These are phyloP conservation scores for Panaeolus cyanescens DNA, from an alignment of 768 basidiomycete species.

Conservation along the genomic window DNA sequence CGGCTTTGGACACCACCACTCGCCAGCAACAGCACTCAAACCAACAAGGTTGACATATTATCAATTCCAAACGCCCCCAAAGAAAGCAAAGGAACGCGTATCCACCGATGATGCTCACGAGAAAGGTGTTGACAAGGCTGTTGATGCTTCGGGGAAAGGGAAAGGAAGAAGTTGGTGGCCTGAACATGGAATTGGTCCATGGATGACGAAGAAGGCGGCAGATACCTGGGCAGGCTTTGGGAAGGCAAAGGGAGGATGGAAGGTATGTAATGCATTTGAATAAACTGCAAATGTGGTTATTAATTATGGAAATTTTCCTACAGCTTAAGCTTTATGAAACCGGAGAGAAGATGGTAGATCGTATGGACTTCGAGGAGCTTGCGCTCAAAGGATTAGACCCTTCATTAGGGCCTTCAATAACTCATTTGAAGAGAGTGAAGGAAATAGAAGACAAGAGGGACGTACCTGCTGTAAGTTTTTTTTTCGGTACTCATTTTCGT, in stretches of 20 bases:
- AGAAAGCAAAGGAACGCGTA: conserved; percentile 9
- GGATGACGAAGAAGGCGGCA: conserved; percentile 52
- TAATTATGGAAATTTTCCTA: conserved; percentile 3
- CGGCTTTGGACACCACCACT: neutral
- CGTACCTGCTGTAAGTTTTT: conserved; percentile 12
- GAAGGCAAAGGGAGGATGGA: conserved; percentile 71
- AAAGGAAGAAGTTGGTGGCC: conserved; percentile 33
- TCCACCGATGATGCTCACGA: neutral
- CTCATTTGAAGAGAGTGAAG: conserved; percentile 21
- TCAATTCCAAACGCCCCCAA: conserved; percentile 40
- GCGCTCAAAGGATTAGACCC: conserved; percentile 75
- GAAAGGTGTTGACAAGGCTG: conserved; percentile 21
- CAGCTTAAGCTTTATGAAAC: conserved; percentile 62
- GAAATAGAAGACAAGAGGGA: conserved; percentile 20
- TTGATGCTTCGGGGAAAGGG: conserved; percentile 12
- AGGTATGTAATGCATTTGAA: conserved; percentile 44
- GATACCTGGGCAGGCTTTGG: conserved; percentile 69
- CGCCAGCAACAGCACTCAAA: conserved; percentile 7
- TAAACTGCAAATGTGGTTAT: neutral
- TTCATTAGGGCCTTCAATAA: conserved; percentile 58
- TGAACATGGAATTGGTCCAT: conserved; percentile 47
- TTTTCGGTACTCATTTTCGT: neutral
- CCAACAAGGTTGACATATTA: conserved; percentile 39
- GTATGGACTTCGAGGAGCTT: conserved; percentile 80
- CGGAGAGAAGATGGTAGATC: conserved; percentile 71